Conservation (phyloP, 371 early-diverging fungal species). For the Parasitella parasitica region DNA sequence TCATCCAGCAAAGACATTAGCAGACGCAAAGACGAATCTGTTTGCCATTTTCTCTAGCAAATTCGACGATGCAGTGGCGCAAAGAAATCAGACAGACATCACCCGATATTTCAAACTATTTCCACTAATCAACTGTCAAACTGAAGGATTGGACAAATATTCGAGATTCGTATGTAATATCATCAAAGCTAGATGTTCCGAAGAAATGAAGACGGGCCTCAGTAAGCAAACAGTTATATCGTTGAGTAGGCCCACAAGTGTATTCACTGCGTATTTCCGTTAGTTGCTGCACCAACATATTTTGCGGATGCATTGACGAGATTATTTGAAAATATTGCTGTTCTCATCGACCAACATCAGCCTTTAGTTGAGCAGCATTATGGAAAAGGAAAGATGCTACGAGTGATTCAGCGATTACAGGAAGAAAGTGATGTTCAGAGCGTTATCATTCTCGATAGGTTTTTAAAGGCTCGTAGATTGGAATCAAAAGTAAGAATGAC, state of each 20-base stretch:
- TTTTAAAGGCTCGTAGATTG: slow-evolving; percentile 45
- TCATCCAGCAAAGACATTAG: slow-evolving; percentile 64
- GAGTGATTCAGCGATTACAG: slow-evolving; percentile 84
- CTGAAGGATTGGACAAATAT: slow-evolving; percentile 84
- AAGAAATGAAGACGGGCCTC: slow-evolving; percentile 51
- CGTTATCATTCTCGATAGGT: slow-evolving; percentile 73
- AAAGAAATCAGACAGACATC: slow-evolving; percentile 71
- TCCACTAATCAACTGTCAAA: slow-evolving; percentile 79
- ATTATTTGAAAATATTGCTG: slow-evolving; percentile 86
- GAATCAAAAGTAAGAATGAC: slow-evolving; percentile 35
- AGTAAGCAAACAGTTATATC: slow-evolving; percentile 24
- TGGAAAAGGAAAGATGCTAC: slow-evolving; percentile 83
- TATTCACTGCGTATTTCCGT: too few relatives aligned
- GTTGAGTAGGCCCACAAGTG: too few relatives aligned
- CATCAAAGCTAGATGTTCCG: slow-evolving; percentile 69
- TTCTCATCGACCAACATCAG: slow-evolving; percentile 82
- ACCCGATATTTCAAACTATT: slow-evolving; percentile 87
- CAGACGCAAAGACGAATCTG: slow-evolving; percentile 61
- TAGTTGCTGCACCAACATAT: slow-evolving; percentile 52
- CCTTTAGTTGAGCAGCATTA: slow-evolving; percentile 80
- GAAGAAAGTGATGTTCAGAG: slow-evolving; percentile 84
- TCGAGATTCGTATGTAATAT: slow-evolving; percentile 81
- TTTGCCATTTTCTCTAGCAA: slow-evolving; percentile 68
- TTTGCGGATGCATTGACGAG: slow-evolving; percentile 76
- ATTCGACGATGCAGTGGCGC: slow-evolving; percentile 79